Conservation (phyloP, 257 asterid genomes). For the Solanum tarijense region DNA sequence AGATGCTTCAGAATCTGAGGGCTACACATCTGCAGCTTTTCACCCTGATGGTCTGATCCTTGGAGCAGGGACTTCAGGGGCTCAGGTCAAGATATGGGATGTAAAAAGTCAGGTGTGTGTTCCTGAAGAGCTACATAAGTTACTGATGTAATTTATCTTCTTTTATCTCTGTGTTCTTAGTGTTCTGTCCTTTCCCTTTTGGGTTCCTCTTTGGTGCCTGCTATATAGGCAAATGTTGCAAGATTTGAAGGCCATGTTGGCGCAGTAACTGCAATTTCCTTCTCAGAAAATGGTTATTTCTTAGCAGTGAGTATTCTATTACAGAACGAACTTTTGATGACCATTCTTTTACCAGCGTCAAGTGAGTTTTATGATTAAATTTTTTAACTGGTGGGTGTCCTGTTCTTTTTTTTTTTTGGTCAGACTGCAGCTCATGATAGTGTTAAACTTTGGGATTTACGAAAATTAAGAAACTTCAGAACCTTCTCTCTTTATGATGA, state of each 20-base stretch:
- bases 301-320: slow-evolving; percentile 59
- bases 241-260: slow-evolving; percentile 77
- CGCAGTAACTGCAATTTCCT: slow-evolving; percentile 79
- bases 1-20: slow-evolving; percentile 60
- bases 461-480: slow-evolving; percentile 78
- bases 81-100: slow-evolving; percentile 91
- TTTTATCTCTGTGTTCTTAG: neutral
- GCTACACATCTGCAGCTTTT: slow-evolving; percentile 86
- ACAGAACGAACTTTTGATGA: neutral
- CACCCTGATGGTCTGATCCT: slow-evolving; percentile 99
- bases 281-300: slow-evolving; percentile 97
- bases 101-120: slow-evolving; percentile 79
- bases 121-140: neutral
- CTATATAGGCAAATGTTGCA: slow-evolving; percentile 66
- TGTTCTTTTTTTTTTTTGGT: slow-evolving; percentile 1
- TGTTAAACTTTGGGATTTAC: slow-evolving; percentile 93
- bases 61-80: slow-evolving; percentile 79
- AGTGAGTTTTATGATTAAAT: neutral
- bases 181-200: neutral
- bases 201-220: neutral
- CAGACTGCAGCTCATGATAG: slow-evolving; percentile 99
- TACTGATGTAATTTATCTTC: neutral
- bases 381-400: neutral
- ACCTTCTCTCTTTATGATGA: slow-evolving; percentile 75
- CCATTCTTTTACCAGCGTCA: neutral